phyloP scores from a whole-genome alignment of 345 rosid species.

The Reutealis trisperma region DNA sequence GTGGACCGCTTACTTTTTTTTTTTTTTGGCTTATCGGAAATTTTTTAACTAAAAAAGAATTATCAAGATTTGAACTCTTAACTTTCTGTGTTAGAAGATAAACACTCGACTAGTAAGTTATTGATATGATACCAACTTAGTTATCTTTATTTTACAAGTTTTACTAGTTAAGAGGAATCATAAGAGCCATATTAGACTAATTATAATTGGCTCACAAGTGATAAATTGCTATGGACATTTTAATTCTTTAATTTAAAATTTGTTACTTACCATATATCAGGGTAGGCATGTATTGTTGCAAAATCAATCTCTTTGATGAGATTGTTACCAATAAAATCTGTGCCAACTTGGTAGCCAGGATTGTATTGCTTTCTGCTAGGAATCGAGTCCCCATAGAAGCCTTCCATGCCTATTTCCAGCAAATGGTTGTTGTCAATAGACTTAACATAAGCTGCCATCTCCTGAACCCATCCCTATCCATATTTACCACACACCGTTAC shows the following conservation, averaged over 20 bases:
- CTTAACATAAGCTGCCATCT: slow-evolving; percentile 49
- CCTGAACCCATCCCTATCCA: slow-evolving; percentile 42
- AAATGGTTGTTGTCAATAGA: slow-evolving; percentile 47
- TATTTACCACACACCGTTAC: background rate
- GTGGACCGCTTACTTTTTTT: too few relatives aligned
- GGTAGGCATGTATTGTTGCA: slow-evolving; percentile 49
- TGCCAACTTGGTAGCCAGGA: slow-evolving; percentile 43
- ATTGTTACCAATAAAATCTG: slow-evolving; percentile 44
- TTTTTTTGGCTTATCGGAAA: too few relatives aligned
- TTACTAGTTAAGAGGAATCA: too few relatives aligned
- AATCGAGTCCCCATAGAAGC: slow-evolving; percentile 45
- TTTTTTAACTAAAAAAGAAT: too few relatives aligned
- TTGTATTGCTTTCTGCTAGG: slow-evolving; percentile 40
- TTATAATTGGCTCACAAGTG: background rate
- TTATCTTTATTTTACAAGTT: too few relatives aligned
- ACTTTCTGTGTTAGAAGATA: too few relatives aligned
- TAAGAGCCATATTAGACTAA: too few relatives aligned
- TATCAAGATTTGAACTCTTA: too few relatives aligned
- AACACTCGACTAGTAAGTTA: too few relatives aligned
- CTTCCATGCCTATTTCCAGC: slow-evolving; percentile 46
- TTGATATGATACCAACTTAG: too few relatives aligned
- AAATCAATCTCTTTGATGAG: slow-evolving; percentile 40
- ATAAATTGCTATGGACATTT: too few relatives aligned
- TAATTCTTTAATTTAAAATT: too few relatives aligned
- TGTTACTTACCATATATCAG: slow-evolving; percentile 40